A percentile compares a stretch with the other conserved stretches of the same genome.
Evolutionary conservation across 257 asterid species (phyloP).

Genomic region (Solanum etuberosum): DNA sequence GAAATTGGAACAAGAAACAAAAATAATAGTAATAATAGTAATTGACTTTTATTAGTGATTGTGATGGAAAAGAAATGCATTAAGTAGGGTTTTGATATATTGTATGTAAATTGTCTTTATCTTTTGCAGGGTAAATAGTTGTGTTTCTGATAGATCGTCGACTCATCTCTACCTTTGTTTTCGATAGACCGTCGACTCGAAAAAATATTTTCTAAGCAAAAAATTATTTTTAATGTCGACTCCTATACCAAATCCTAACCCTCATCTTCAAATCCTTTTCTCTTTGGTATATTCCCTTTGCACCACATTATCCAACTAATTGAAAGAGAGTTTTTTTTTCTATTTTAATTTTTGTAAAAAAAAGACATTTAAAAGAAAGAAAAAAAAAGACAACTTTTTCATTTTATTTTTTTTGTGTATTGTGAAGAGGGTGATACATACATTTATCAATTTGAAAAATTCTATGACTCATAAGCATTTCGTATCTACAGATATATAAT

Average conservation of each 20-base stretch:
- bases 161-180: too few species aligned
- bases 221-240: not conserved
- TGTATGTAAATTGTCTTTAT: too few species aligned
- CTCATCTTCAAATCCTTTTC: not conserved
- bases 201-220: too few species aligned
- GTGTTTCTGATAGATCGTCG: too few species aligned
- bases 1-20: not conserved
- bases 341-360: too few species aligned
- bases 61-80: not conserved
- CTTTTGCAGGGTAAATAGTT: too few species aligned
- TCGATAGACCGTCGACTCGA: rapidly evolving
- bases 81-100: too few species aligned
- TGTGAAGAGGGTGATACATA: not conserved
- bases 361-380: too few species aligned
- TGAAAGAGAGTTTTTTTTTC: not conserved
- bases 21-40: too few species aligned
- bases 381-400: not conserved
- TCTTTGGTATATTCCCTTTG: too few species aligned
- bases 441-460: not conserved
- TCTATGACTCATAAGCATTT: too few species aligned
- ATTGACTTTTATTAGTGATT: not conserved
- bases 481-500: too few species aligned
- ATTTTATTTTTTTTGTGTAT: not conserved
- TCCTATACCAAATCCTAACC: not conserved
- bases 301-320: not conserved